A percentile compares a stretch with the other conserved stretches of the same genome.
Conservation (phyloP, 2,329 filamentous ascomycete species). For the Fusarium dlaminii region DNA sequence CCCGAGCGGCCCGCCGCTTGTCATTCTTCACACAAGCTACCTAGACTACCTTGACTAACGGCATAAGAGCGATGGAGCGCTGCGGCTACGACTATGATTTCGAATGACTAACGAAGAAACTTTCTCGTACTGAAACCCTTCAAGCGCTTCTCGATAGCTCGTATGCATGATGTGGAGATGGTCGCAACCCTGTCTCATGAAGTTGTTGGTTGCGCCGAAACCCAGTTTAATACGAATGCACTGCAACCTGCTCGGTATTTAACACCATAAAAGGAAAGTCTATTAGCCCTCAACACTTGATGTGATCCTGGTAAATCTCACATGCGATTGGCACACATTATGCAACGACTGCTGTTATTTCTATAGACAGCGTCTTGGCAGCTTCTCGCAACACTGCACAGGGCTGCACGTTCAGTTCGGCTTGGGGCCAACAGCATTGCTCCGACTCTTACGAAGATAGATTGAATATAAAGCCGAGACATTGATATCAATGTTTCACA, state of each 20-base stretch:
- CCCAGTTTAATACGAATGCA: not conserved
- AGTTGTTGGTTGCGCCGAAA: not conserved
- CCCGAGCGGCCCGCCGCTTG: not conserved
- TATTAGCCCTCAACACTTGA: not conserved
- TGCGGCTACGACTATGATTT: not conserved
- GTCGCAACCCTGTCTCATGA: not conserved
- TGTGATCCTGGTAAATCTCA: not conserved
- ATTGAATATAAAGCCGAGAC: accelerated
- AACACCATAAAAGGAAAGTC: not conserved
- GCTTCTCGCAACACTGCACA: not conserved
- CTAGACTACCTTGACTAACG: not conserved
- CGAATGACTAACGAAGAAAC: not conserved
- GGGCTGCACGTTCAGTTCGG: not conserved
- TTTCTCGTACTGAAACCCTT: accelerated
- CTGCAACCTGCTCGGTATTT: not conserved
- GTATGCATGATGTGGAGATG: not conserved
- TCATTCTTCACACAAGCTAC: not conserved
- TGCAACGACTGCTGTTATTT: not conserved
- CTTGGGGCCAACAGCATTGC: too few relatives aligned
- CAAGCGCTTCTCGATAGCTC: not conserved
- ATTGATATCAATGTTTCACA: not conserved
- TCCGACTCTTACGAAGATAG: too few relatives aligned
- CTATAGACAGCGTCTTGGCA: not conserved
- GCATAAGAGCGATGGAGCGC: not conserved
- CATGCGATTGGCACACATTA: not conserved